Base-by-base conservation (phyloP, 2,329 filamentous ascomycete species). In the Colletotrichum echinochloae region DNA sequence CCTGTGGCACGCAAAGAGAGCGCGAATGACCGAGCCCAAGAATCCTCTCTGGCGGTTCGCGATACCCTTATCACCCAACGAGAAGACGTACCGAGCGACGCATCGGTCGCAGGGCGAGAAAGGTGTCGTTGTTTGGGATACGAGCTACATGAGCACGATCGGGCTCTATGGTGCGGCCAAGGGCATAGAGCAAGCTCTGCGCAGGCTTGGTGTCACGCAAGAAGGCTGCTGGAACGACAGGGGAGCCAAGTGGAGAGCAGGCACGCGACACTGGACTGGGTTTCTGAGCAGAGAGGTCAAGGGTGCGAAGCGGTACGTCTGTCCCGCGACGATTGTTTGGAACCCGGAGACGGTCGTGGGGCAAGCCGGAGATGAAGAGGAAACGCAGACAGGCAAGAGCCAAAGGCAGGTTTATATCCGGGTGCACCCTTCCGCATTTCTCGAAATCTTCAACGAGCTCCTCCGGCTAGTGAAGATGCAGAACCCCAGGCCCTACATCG, bases 91-190 rank as follows among this genome's bases (percentile, higher is more conserved):
- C 78, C 87, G 96, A 60, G 90, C 94, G 55, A 96, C 94, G 0
- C 94, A 98, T 83, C 90, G 95, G 73, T 91, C 94, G 28, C 89
- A 90, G 62, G 90, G 90, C 35, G 87, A 91, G 62, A 89, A 91
- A 73, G 95, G 96, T 6, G 92, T 92, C 28, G 85, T 98, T 52
- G 91, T 91, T 1, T 98, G 95, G 94, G 96, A 99, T 81, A 93
- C 90, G 84, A 98, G 95, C 79, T 99, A 98, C 78, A 92, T 96
- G 84, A 93, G 93, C 74, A 97, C 94, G 1, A 92, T 98, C 73
- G 87, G 91, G 18, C 78, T 98, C 4, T 90, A 91, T 74, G 96
- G 95, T 0, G 82, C 84, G 18, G 83, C 88, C 49, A 80, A 83
- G 37, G 91, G 90, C 63, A 82, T 97, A 49, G 84, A 90, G 65